Evolutionary conservation across 2,329 filamentous ascomycete species (phyloP), one percentile per base, ranked within the genome.

Genomic region (Aureobasidium sp.): DNA sequence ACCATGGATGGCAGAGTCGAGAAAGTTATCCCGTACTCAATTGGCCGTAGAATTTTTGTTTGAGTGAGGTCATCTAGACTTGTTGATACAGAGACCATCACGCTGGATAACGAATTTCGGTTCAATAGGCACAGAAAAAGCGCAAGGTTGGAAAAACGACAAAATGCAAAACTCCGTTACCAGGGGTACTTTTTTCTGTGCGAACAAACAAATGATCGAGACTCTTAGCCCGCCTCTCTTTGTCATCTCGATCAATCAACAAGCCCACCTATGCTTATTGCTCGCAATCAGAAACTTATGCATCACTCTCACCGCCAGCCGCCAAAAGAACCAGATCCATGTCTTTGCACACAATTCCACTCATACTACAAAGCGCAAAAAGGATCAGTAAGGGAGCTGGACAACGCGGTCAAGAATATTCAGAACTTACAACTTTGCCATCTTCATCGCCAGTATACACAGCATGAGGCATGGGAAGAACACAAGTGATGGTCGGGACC

Each of bases 371-470:
- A 20, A 45, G 17, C 22, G 22, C 22, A 17, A 6, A 31, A 17
- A 51, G 1, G 15, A 20, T 58, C 52, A 62, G 61, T 51, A 48
- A 53, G 5, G 1, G 12, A 9, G 7, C 20, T 9, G n/a, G 1
- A n/a, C n/a, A n/a, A n/a, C n/a, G n/a, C n/a, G n/a, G n/a, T n/a
- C 9, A 15, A 39, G 14, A 25, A 25, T 42, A 1, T 27, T 60
- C 25, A 47, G n/a, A 63, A 84, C 87, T 84, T 72, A 94, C 90
- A 75, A 99, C 93, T 79, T 87, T 83, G 34, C 94, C 94, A 66
- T 91, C 88, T 66, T 97, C 94, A 77, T 97, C 94, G 3, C 93
- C 94, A 0, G 92, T 96, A 75, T 97, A 97, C 11, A 97, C 86
- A 65, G 87, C 83, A 65, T 88, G 87, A 59, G 90, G 85, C 82